Evolutionary conservation across 129 eudicot genomes (phyloP).

Genomic region (Flaveria brownii): DNA sequence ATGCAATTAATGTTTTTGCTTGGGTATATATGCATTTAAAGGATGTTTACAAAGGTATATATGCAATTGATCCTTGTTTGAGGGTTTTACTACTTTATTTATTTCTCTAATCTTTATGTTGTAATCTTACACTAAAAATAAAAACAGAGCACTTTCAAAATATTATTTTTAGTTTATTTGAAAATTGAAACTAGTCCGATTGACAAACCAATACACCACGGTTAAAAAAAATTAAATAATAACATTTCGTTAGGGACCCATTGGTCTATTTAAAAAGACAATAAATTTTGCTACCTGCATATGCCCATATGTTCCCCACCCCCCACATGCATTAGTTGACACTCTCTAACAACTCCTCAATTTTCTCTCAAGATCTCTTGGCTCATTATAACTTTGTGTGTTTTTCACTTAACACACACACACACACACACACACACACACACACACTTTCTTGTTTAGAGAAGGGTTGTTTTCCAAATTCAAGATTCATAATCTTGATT

Average conservation of each 20-base stretch:
- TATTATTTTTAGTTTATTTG: too few species aligned
- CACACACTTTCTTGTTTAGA: background rate
- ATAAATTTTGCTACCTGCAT: slow-evolving; percentile 39
- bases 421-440: background rate
- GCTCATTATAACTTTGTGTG: slow-evolving; percentile 28
- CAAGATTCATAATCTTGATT: slow-evolving; percentile 30
- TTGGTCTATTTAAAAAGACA: slow-evolving; percentile 31
- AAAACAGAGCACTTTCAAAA: too few species aligned
- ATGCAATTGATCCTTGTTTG: too few species aligned
- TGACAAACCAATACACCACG: too few species aligned
- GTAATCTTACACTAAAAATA: too few species aligned
- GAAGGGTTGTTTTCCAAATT: slow-evolving; percentile 10
- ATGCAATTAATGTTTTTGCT: too few species aligned
- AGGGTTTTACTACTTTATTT: too few species aligned
- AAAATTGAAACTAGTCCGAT: too few species aligned
- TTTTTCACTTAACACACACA: slow-evolving; percentile 13
- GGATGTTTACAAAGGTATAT: too few species aligned
- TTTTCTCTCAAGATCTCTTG: slow-evolving; percentile 32
- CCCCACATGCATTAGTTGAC: slow-evolving; percentile 58
- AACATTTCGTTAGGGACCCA: slow-evolving; percentile 12
- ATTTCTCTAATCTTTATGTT: too few species aligned
- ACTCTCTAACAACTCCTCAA: slow-evolving; percentile 38
- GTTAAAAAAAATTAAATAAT: background rate
- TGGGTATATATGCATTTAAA: too few species aligned
- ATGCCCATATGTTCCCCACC: slow-evolving; percentile 43